A percentile compares a stretch with the other conserved stretches of the same genome.
These are phyloP conservation scores for Ambrosia trifida DNA, from an alignment of 129 eudicot species.

Conservation along the genomic window DNA sequence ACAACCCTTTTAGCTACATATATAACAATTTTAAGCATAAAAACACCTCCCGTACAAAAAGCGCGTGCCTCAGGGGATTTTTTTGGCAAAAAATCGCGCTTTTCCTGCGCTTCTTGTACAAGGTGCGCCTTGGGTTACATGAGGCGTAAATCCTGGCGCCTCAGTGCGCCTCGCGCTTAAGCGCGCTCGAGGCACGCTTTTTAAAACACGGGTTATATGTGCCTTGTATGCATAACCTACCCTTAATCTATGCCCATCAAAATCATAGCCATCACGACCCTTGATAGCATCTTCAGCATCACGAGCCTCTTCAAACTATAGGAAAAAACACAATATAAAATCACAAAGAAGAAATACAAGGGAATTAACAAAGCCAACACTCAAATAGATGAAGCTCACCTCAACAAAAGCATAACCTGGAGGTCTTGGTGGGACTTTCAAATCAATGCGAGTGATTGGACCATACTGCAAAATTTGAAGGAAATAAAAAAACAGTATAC, in stretches of 20 bases:
- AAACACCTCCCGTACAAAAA: no score
- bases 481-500: not conserved
- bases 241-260: conserved; percentile 89
- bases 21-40: no score
- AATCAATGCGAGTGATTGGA: conserved; percentile 71
- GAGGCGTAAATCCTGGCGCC: no score
- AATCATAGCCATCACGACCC: conserved; percentile 96
- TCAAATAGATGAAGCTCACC: conserved; percentile 46
- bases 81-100: no score
- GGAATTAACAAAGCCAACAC: not conserved
- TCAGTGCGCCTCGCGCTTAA: no score
- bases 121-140: no score
- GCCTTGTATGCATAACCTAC: conserved; percentile 47
- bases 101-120: no score
- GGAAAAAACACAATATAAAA: not conserved
- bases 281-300: conserved; percentile 96
- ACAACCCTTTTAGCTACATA: no score
- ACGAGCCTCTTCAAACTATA: conserved; percentile 85
- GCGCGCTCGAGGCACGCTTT: no score
- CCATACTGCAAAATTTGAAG: conserved; percentile 71
- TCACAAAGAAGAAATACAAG: not conserved
- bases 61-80: no score
- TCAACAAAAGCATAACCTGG: conserved; percentile 97
- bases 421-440: conserved; percentile 96
- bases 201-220: no score